Base-by-base conservation (phyloP, 208 protist species). In the Leptomonas seymouri region DNA sequence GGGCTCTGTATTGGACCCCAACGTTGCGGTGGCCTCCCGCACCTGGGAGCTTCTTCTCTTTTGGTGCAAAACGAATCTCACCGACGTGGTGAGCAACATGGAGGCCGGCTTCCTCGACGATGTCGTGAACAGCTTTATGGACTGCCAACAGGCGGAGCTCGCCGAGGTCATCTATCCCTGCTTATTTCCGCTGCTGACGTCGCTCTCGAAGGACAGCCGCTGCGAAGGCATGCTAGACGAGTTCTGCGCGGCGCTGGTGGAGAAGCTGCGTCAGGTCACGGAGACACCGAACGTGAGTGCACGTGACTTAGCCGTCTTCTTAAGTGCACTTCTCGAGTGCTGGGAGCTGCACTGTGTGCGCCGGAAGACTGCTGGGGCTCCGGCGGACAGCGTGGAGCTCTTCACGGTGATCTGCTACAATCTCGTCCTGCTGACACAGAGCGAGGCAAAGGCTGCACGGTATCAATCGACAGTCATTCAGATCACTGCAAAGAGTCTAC, bases 321-420 rank as follows among this genome's bases (percentile, higher is more conserved):
- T 91, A 14, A 69, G 53, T 2, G 79, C 92, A 1, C 57, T 90
- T 28, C 61, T 93, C 66, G 79, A 90, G 80, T 82, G 80, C 48
- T 97, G 92, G 92, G 88, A 93, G 74, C 83, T 97, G 51, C 83
- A 91, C 39, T 92, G 87, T 44, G 74, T 97, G 31, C 92, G 92
- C 49, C 75, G 82, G 58, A 81, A 74, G 57, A 72, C 59, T 30
- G 80, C 30, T 25, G 77, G 61, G 9, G 58, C 21, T 0, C 63
- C 76, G 60, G 71, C 71, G 31, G 87, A 96, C 46, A 80, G 78
- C 31, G 65, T 75, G 39, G 86, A 89, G 71, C 78, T 97, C 23
- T 90, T 94, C 74, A 84, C 78, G 30, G 80, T 82, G 8, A 85
- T 90, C 42, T 54, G 92, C 34, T 75, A 68, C 55, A 86, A 90